These are phyloP conservation scores for Sideroxylon spinosum DNA, from an alignment of 179 eudicot genomes.

Conservation along the genomic window DNA sequence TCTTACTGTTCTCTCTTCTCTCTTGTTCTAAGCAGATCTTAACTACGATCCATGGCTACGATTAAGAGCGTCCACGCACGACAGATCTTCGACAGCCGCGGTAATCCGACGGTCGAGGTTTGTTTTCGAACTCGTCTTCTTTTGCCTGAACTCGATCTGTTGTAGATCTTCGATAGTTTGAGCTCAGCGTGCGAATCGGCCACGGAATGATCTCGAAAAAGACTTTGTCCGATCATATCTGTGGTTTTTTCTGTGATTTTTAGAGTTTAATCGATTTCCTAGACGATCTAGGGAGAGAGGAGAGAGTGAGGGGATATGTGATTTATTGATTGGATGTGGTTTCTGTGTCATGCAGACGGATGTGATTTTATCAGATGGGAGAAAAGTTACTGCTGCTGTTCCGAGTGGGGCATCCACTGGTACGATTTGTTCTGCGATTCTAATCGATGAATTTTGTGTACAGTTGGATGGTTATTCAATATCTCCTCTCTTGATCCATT, in stretches of 20 bases:
- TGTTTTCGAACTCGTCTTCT: slow-evolving; percentile 11
- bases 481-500: not conserved
- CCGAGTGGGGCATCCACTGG: slow-evolving; percentile 99
- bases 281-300: not conserved
- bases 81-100: slow-evolving; percentile 97
- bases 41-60: slow-evolving; percentile 43
- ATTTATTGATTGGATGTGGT: not conserved
- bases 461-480: too few species aligned
- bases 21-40: slow-evolving; percentile 15
- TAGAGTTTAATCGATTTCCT: not conserved
- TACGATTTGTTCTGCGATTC: slow-evolving; percentile 28
- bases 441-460: not conserved
- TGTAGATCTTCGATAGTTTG: not conserved
- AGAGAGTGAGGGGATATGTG: not conserved
- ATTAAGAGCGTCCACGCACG: slow-evolving; percentile 67
- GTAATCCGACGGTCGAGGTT: slow-evolving; percentile 97
- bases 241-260: not conserved
- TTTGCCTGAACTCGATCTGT: not conserved
- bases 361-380: slow-evolving; percentile 52
- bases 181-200: not conserved
- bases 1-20: not conserved
- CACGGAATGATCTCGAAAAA: not conserved
- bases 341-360: slow-evolving; percentile 55
- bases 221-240: not conserved
- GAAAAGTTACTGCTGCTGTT: slow-evolving; percentile 81